Conservation (phyloP, 352 stramenopile species). For the Globisporangium orthogonon region DNA sequence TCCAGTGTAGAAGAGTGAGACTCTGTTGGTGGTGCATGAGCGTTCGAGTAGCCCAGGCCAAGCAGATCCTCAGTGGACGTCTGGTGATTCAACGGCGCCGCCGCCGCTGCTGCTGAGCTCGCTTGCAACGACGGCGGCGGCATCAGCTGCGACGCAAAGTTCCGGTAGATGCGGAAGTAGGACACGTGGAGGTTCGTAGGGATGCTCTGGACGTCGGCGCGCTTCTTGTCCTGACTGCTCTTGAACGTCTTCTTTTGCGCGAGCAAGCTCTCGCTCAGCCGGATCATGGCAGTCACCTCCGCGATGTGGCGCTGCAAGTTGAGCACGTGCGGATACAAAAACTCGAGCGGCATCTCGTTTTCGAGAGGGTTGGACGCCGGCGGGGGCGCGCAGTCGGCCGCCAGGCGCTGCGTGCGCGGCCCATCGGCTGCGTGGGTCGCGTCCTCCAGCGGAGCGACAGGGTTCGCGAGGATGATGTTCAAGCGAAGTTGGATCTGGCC, state of each 20-base stretch:
- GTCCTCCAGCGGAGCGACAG: constrained; percentile 16
- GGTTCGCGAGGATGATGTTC: constrained; percentile 65
- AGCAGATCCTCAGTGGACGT: constrained; percentile 57
- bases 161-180: constrained; percentile 73
- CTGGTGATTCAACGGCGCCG: constrained; percentile 14
- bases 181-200: constrained; percentile 82
- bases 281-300: constrained; percentile 63
- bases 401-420: constrained; percentile 27
- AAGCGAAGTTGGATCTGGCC: constrained; percentile 72
- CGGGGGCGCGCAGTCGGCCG: constrained; percentile 35
- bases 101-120: constrained; percentile 5
- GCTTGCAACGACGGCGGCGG: not conserved
- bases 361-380: constrained; percentile 36
- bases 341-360: constrained; percentile 56
- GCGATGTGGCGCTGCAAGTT: constrained; percentile 58
- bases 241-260: constrained; percentile 81
- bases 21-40: not conserved
- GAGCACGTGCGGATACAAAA: constrained; percentile 68
- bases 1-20: not conserved
- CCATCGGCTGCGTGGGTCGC: not conserved
- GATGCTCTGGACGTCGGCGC: constrained; percentile 72
- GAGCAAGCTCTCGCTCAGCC: constrained; percentile 51
- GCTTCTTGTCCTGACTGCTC: constrained; percentile 76
- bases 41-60: constrained; percentile 22
- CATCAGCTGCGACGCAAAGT: constrained; percentile 29